Conservation (phyloP, 176 grass and related monocot species). For the Areca catechu region DNA sequence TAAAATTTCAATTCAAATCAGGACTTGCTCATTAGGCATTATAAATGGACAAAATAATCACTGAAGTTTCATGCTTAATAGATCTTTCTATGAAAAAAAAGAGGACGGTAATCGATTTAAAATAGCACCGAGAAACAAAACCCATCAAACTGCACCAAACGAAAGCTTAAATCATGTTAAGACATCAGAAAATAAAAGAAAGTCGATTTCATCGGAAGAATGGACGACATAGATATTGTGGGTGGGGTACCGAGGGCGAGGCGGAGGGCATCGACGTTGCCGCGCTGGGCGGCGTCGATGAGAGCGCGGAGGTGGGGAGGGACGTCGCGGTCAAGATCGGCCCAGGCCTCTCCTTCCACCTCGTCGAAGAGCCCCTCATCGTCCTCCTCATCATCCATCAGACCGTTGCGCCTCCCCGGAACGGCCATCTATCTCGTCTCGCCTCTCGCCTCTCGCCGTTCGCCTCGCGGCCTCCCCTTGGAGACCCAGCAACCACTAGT, state of each 20-base stretch:
- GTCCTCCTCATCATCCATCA: constrained; percentile 25
- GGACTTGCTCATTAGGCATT: no score
- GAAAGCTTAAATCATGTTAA: background rate
- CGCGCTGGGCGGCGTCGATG: constrained; percentile 60
- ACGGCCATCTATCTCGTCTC: constrained; percentile 28
- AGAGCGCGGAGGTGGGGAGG: constrained; percentile 70
- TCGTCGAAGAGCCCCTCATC: constrained; percentile 22
- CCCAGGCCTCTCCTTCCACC: constrained; percentile 33
- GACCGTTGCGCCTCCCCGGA: constrained; percentile 34
- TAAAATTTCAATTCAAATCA: no score
- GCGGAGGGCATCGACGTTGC: constrained; percentile 47
- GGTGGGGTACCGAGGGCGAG: constrained; percentile 42
- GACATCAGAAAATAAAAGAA: background rate
- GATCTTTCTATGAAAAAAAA: no score
- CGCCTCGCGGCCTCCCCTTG: background rate
- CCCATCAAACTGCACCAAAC: no score
- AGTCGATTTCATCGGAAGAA: no score
- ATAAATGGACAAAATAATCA: no score
- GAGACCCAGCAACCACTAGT: no score
- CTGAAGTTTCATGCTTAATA: no score
- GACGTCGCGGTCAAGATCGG: constrained; percentile 34
- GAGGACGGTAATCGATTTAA: no score
- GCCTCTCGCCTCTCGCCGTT: constrained; percentile 6
- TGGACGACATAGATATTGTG: no score
- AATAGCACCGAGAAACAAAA: no score